Base-by-base conservation (phyloP, 768 basidiomycete genomes). In the Cantharellus cinnabarinus region DNA sequence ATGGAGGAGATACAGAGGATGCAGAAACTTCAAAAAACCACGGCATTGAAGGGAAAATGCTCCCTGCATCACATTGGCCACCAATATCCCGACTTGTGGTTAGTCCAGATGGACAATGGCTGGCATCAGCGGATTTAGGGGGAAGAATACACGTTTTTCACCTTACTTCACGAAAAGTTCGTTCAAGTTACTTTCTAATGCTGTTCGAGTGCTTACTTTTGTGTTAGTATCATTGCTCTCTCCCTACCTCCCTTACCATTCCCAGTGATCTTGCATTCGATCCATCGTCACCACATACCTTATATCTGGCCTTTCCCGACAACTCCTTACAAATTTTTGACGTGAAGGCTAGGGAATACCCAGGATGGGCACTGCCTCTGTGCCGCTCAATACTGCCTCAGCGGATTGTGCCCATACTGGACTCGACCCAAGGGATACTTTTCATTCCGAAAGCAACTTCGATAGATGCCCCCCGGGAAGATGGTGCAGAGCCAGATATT, bases 41-140 rank as follows among this genome's bases (percentile, higher is more conserved):
- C 4, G 10, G 52, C 58, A 20, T 29, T 29, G 20, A 29, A 29
- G 20, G 20, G 20, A 29, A 29, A 29, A 29, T 29, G 10, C 44
- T 10, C 44, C 44, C 38, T 7, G 35, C 14, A 37, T 10, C 52
- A 37, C 35, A 37, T 54, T 10, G 52, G 14, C 77, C 38, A 76
- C 70, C 20, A 59, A 74, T 88, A 56, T 72, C 76, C 35, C 77
- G 79, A 59, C 74, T 87, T 65, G 77, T 82, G 7, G 74, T 87
- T 40, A 89, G 85, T 66, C 75, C 79, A 2, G 93, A 97, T 69
- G 89, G 91, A 5, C 89, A 95, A 67, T 93, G 87, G 87, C 74
- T 90, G 20, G 89, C 81, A 2, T 80, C 85, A 3, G 78, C 84
- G 0, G 85, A 90, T 65, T 77, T 78, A 63, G 75, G 72, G 44